A percentile compares a stretch with the other conserved stretches of the same genome.
Evolutionary conservation across 768 basidiomycete genomes (phyloP).

Genomic region (Russula earlei): DNA sequence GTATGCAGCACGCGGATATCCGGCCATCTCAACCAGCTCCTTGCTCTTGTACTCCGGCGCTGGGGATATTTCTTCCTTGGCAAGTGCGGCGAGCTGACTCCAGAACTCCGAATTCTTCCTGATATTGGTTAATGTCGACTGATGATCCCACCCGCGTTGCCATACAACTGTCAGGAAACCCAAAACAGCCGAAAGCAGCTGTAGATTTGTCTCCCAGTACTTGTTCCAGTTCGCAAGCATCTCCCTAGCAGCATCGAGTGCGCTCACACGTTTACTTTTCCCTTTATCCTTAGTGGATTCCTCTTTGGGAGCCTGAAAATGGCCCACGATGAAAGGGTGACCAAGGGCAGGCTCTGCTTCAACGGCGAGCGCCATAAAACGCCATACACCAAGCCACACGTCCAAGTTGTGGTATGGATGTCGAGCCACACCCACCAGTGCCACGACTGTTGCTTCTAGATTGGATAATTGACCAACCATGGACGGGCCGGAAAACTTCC

Average conservation of each 20-base stretch:
- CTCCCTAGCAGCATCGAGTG: conserved; percentile 57
- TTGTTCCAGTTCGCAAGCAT: conserved; percentile 62
- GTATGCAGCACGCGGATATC: conserved; percentile 40
- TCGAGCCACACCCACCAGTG: conserved; percentile 61
- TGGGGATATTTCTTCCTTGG: conserved; percentile 62
- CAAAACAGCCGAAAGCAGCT: conserved; percentile 62
- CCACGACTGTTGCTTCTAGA: conserved; percentile 59
- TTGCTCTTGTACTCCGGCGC: conserved; percentile 57
- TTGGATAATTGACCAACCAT: conserved; percentile 72
- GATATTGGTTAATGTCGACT: conserved; percentile 42
- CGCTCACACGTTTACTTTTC: conserved; percentile 38
- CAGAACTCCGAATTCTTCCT: conserved; percentile 58
- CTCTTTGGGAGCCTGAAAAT: conserved; percentile 46
- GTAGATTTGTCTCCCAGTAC: conserved; percentile 69
- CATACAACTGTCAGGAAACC: conserved; percentile 70
- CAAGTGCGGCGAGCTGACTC: conserved; percentile 54
- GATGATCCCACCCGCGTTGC: conserved; percentile 74
- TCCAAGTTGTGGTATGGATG: conserved; percentile 72
- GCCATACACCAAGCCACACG: conserved; percentile 73
- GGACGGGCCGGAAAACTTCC: conserved; percentile 55
- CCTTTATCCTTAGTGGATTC: conserved; percentile 27
- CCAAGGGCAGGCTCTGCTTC: conserved; percentile 83
- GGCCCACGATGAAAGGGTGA: conserved; percentile 67
- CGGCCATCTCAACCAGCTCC: conserved; percentile 39
- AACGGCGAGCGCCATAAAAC: conserved; percentile 69